Base-by-base conservation (phyloP, 1,139 yeast species). In the Pneumocystis carinii region DNA sequence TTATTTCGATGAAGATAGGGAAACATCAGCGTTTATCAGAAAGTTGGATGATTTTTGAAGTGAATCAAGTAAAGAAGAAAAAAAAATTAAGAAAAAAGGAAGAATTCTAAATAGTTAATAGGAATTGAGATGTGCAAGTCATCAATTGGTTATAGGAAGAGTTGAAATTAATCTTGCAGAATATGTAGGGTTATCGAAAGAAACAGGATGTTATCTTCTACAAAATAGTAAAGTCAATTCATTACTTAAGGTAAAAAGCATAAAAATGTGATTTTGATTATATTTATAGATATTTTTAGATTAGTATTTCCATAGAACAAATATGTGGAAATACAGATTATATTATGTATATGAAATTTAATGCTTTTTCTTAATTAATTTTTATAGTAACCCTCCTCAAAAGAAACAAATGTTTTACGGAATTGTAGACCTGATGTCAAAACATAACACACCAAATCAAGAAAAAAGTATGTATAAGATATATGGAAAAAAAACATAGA, bases 201-300 rank as follows among this genome's bases (percentile, higher is more conserved):
- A 77, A 42, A 79, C 82, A 27, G 80, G 84, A 64, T 80, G 85
- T 67, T 88, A 86, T 69, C 75, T 90, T 63, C 75, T 90, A 60
- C 85, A 85, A 68, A 81, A 87, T 48, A 85, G 95, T 12, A 88
- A 88, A 69, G 84, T 90, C 29, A 90, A 92, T 72, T 85, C 95
- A 4, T 85, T 90, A 59, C 74, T 88, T 59, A 83, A 81, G 69
- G 78, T 76, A 15, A 24, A 8, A 24, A 48, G 12, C 19, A 17
- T 37, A 37, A 14, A 14, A 12, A 48, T 2, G n/a, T 15, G 3
- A 48, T 48, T 8, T 48, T 48, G 3, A 24, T 1, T 24, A 3
- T 48, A 48, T 48, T 48, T 24, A 48, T 10, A 24, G 1, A 2
- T 32, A 7, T 32, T 48, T 39, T 48, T 48, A 48, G 55, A 24